Percentiles rank a stretch among this genome's conserved stretches.
Conservation (phyloP, 306 rosid species). For the Vachellia collinsii region DNA sequence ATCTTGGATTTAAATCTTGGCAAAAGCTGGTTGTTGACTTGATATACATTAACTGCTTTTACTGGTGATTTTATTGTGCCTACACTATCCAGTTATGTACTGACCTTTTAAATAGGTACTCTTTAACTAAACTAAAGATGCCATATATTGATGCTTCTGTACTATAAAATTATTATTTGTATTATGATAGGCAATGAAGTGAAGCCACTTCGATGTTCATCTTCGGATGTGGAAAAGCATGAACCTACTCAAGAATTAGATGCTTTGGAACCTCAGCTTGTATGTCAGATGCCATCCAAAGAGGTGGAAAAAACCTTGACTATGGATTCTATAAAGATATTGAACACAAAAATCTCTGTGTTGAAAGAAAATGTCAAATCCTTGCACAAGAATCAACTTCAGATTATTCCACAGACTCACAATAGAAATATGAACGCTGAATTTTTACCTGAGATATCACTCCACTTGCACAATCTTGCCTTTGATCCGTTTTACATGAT, state of each 20-base stretch:
- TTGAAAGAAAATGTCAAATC: conserved; percentile 10
- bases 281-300: conserved; percentile 32
- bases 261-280: conserved; percentile 25
- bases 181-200: conserved; percentile 34
- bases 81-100: not conserved
- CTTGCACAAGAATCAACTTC: conserved; percentile 23
- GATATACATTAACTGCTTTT: not conserved
- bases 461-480: conserved; percentile 18
- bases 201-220: conserved; percentile 33
- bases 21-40: not conserved
- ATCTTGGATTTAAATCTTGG: conserved; percentile 11
- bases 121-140: not conserved
- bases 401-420: conserved; percentile 18
- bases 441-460: conserved; percentile 2
- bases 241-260: conserved; percentile 26
- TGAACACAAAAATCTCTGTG: conserved; percentile 24
- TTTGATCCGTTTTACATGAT: conserved; percentile 20
- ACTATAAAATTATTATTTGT: conserved; percentile 9
- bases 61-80: not conserved
- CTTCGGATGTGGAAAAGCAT: conserved; percentile 26
- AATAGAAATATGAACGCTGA: conserved; percentile 16
- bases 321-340: conserved; percentile 8
- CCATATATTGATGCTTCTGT: conserved; percentile 9
- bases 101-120: not conserved
- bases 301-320: conserved; percentile 18